These are phyloP conservation scores for Calonectria multiphialidica DNA, from an alignment of 2,329 filamentous ascomycete species.

Conservation along the genomic window DNA sequence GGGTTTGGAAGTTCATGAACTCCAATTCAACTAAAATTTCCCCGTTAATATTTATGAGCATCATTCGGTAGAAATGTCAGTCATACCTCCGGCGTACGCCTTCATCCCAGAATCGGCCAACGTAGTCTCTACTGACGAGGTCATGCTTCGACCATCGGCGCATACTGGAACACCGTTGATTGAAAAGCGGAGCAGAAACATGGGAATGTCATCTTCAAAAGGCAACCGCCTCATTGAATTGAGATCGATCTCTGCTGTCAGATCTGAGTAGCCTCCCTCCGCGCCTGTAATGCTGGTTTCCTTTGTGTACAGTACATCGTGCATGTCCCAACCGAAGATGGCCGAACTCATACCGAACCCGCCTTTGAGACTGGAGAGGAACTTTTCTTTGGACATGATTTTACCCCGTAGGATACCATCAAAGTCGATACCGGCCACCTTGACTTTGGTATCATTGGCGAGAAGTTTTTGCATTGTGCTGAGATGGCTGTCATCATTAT, in stretches of 20 bases:
- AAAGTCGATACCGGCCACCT: conserved; percentile 79
- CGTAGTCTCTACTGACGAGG: conserved; percentile 65
- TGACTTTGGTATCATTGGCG: conserved; percentile 46
- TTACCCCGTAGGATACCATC: conserved; percentile 85
- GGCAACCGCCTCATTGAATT: conserved; percentile 79
- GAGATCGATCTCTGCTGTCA: conserved; percentile 80
- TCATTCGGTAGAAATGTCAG: too few species aligned
- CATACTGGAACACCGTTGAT: conserved; percentile 78
- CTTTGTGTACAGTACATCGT: conserved; percentile 82
- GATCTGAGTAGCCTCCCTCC: conserved; percentile 82
- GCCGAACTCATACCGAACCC: conserved; percentile 91
- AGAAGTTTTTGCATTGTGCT: conserved; percentile 58
- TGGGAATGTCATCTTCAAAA: conserved; percentile 82
- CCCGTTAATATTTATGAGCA: not conserved
- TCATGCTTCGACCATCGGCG: conserved; percentile 77
- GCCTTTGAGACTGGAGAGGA: conserved; percentile 77
- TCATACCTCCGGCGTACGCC: not conserved
- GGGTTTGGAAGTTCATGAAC: not conserved
- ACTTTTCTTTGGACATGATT: conserved; percentile 86
- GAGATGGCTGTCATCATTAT: not conserved
- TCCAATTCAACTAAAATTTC: not conserved
- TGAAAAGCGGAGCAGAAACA: conserved; percentile 81
- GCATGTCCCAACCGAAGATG: conserved; percentile 91
- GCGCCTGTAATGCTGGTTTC: conserved; percentile 83
- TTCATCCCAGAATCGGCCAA: not conserved